Conservation (phyloP, 2,329 filamentous ascomycete genomes). For the Diaporthe ampelina region DNA sequence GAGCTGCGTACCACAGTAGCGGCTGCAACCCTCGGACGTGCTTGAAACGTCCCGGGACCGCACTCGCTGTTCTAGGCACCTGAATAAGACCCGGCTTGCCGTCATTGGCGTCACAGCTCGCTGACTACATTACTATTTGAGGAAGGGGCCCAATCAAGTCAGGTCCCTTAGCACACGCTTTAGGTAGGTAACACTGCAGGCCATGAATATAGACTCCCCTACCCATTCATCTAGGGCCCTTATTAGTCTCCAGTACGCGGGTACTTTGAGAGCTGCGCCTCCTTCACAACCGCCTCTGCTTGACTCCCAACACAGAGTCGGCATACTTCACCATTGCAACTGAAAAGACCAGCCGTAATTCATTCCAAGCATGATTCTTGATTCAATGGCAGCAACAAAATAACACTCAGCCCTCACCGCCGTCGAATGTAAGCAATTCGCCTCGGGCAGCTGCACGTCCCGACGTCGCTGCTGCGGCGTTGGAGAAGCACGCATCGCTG, state of each 20-base stretch:
- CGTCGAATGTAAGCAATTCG: not conserved
- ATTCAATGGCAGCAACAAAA: slow-evolving; percentile 32
- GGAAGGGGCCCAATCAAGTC: slow-evolving; percentile 17
- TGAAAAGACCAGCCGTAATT: not conserved
- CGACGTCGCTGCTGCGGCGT: not conserved
- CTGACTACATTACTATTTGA: slow-evolving; percentile 6
- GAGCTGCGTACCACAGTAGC: too few relatives aligned
- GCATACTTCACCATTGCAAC: not conserved
- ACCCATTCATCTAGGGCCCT: too few relatives aligned
- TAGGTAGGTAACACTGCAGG: slow-evolving; percentile 2
- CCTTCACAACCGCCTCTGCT: not conserved
- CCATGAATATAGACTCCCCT: not conserved
- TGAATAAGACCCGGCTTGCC: slow-evolving; percentile 3
- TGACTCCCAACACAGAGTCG: not conserved
- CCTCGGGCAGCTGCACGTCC: not conserved
- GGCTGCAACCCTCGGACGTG: slow-evolving; percentile 1
- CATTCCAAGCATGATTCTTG: not conserved
- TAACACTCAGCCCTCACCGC: slow-evolving; percentile 7
- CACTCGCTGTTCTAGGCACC: not conserved
- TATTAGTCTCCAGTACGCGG: not conserved
- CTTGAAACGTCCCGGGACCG: slow-evolving; percentile 6
- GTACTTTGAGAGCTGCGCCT: slow-evolving; percentile 13
- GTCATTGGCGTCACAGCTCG: slow-evolving; percentile 26
- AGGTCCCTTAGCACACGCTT: too few relatives aligned
- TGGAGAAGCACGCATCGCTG: not conserved